Evolutionary conservation across 2,329 filamentous ascomycete species (phyloP), one percentile per base, ranked within the genome.

Genomic region (Ophiostoma piceae): DNA sequence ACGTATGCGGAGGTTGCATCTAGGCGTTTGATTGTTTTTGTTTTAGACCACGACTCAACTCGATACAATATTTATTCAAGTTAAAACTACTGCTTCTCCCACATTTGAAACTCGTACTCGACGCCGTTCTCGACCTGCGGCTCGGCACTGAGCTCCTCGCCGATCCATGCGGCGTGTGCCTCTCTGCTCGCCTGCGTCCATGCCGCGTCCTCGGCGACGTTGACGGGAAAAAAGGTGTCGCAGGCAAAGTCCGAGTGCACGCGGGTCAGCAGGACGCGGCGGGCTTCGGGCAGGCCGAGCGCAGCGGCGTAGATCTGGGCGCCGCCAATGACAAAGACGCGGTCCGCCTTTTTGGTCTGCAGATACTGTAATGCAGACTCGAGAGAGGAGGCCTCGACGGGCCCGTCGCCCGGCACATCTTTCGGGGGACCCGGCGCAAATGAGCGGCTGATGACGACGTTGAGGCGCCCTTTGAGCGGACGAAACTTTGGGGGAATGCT

Each of bases 311-410:
- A 99, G 73, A 98, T 89, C 80, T 93, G 90, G 70, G 88, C 91
- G 4, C 95, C 95, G 32, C 95, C 95, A 75, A 99, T 97, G 62
- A 98, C 86, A 79, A 94, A 98, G 3, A 92, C 84, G 74, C 86
- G 85, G 9, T 14, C 16, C 26, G 26, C 41, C 8, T 43, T 29
- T 39, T 39, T 70, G 67, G 57, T 72, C 74, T 70, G 54, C 67
- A 74, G 79, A 69, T 82, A 82, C 66, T 76, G 75, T 60, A 92
- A 74, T 2, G 88, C 88, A 67, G 82, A 80, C 69, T 87, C 84
- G 3, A 92, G 78, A 12, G 88, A 88, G 1, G 79, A 76, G 3
- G 86, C 84, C 67, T 86, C 84, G 2, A 92, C 79, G 0, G 87
- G 80, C n/a, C 84, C 83, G 0, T 41, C 41, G 22, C 73, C 41